Evolutionary conservation across 1,284 basidiomycete species (phyloP), one percentile per base, ranked within the genome.

Genomic region (Rhodotorula sp.): DNA sequence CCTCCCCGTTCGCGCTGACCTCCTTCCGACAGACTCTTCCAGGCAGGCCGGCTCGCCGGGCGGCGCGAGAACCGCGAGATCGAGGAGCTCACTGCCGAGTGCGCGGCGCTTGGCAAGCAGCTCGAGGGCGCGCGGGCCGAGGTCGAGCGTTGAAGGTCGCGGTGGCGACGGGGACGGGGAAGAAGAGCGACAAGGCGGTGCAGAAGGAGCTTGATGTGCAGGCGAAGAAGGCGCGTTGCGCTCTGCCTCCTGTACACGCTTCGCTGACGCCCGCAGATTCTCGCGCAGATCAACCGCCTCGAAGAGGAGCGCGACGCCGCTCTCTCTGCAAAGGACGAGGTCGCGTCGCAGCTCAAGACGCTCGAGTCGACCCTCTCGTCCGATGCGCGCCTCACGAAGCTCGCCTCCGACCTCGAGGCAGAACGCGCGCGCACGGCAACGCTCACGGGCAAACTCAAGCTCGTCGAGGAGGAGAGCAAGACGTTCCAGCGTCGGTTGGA

Each of bases 221-320:
- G 39, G 12, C 21, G 27, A 63, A 63, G 53, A 63, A 63, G 61
- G 61, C 55, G 61, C 61, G 51, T 8, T 9, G 3, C 6, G n/a
- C 27, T 13, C 22, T 21, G 5, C 10, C 19, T 3, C 4, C 22
- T 15, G 41, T 9, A 22, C 10, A 13, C 7, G 5, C 3, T 21
- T 34, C 7, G 19, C 22, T 21, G 19, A 34, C 19, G 17, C 22
- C 29, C 19, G 15, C 39, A 8, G 39, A 27, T 8, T 19, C 37
- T 0, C 56, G 27, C 22, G 22, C 53, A 63, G 61, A 12, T 63
- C 21, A 29, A 39, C 53, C 61, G 61, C 29, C 37, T 63, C 61
- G 61, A 63, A 17, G 21, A 34, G 13, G 61, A 63, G 13, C 61
- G 61, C 29, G 61, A 63, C 61, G n/a, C 27, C 17, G 61, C 61